phyloP scores from a whole-genome alignment of 2,329 filamentous ascomycete genomes.

The Claviceps sp. region DNA sequence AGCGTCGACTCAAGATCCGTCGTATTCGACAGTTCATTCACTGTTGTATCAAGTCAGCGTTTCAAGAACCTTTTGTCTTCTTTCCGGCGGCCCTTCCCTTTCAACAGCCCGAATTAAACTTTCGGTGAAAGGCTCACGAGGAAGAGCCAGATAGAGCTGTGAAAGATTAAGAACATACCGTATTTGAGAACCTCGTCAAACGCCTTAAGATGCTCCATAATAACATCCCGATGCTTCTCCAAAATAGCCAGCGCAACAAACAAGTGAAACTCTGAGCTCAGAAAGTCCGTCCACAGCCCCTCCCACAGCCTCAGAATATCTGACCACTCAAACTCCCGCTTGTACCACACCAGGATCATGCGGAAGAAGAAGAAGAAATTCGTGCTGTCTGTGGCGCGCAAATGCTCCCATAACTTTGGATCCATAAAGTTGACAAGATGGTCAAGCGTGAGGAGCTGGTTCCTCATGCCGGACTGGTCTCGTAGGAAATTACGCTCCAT shows the following conservation, averaged over 20 bases:
- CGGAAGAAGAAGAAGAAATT: constrained; percentile 99
- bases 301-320: constrained; percentile 89
- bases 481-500: constrained; percentile 97
- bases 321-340: constrained; percentile 85
- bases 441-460: constrained; percentile 79
- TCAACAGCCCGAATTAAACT: too few relatives aligned
- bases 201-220: constrained; percentile 84
- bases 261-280: constrained; percentile 81
- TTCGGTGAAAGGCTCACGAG: background rate
- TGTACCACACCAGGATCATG: constrained; percentile 98
- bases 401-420: constrained; percentile 80
- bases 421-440: constrained; percentile 96
- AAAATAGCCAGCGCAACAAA: constrained; percentile 90
- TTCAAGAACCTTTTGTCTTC: background rate
- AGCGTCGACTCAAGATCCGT: constrained; percentile 84
- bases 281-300: constrained; percentile 81
- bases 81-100: background rate
- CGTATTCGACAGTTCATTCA: constrained; percentile 87
- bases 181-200: constrained; percentile 99
- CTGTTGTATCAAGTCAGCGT: constrained; percentile 27
- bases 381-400: constrained; percentile 82
- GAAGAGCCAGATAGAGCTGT: background rate
- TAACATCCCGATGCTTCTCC: constrained; percentile 91
- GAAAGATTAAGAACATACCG: constrained; percentile 36
- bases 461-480: constrained; percentile 91